Conservation (phyloP, 305 asterid genomes). For the Solanum hybrid region DNA sequence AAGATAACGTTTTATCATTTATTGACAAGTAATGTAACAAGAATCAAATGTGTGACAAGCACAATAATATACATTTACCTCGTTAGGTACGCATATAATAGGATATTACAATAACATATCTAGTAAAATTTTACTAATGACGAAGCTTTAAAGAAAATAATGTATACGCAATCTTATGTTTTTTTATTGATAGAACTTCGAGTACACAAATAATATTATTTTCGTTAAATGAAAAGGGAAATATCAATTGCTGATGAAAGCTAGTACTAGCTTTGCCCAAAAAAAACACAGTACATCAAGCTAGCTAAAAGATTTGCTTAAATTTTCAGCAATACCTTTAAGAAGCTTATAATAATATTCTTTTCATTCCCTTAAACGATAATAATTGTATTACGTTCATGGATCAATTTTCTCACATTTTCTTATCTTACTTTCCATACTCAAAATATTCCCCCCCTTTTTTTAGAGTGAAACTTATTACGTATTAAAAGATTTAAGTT, state of each 20-base stretch:
- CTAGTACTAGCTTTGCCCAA: background rate
- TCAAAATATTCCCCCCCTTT: background rate
- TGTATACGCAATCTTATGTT: rapidly evolving
- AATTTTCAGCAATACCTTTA: slow-evolving; percentile 2
- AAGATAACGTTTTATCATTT: background rate
- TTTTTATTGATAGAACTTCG: background rate
- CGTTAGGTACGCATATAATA: background rate
- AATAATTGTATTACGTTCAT: background rate
- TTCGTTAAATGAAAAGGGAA: background rate
- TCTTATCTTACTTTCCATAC: background rate
- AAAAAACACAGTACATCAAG: background rate
- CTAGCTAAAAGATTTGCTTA: background rate
- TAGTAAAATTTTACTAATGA: background rate
- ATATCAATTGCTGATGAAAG: background rate
- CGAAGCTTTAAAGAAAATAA: background rate
- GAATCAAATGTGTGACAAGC: background rate
- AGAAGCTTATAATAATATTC: background rate
- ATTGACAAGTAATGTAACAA: background rate
- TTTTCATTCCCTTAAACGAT: background rate
- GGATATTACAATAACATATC: background rate
- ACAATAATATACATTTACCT: background rate
- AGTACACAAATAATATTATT: background rate
- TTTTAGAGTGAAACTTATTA: background rate
- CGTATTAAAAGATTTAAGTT: background rate
- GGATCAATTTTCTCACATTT: background rate